A percentile compares a stretch with the other conserved stretches of the same genome.
These are phyloP conservation scores for Carpinus viminea DNA, from an alignment of 306 rosid species.

Conservation along the genomic window DNA sequence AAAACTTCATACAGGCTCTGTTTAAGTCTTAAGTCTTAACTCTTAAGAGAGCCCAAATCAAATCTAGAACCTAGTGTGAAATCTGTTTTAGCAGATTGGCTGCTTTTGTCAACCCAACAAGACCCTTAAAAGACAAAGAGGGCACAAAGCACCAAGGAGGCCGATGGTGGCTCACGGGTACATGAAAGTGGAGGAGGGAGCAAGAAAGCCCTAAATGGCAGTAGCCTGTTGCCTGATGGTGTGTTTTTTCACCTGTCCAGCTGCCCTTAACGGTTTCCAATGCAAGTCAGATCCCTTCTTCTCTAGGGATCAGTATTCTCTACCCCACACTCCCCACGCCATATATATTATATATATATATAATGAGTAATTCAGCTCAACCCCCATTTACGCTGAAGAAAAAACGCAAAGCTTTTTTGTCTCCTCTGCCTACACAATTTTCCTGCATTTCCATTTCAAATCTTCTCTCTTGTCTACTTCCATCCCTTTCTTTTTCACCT, in stretches of 20 bases:
- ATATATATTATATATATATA: background rate
- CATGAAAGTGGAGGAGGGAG: no score
- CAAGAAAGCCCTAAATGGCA: no score
- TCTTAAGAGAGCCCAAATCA: background rate
- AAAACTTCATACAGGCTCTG: background rate
- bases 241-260: constrained; percentile 43
- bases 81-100: background rate
- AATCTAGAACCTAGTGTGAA: no score
- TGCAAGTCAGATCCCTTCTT: constrained; percentile 18
- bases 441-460: constrained; percentile 11
- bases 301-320: background rate
- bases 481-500: background rate
- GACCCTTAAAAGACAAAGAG: background rate
- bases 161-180: constrained; percentile 23
- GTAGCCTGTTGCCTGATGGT: no score
- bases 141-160: constrained; percentile 28
- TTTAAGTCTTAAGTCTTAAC: no score
- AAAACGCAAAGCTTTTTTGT: constrained; percentile 18
- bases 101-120: no score
- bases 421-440: constrained; percentile 13
- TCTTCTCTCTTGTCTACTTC: constrained; percentile 1
- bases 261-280: constrained; percentile 41
- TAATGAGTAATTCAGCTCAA: constrained; percentile 3
- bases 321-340: background rate
- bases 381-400: constrained; percentile 26